Evolutionary conservation across 164 flowering plant genomes (phyloP).

Genomic region (Chimonanthus praecox): DNA sequence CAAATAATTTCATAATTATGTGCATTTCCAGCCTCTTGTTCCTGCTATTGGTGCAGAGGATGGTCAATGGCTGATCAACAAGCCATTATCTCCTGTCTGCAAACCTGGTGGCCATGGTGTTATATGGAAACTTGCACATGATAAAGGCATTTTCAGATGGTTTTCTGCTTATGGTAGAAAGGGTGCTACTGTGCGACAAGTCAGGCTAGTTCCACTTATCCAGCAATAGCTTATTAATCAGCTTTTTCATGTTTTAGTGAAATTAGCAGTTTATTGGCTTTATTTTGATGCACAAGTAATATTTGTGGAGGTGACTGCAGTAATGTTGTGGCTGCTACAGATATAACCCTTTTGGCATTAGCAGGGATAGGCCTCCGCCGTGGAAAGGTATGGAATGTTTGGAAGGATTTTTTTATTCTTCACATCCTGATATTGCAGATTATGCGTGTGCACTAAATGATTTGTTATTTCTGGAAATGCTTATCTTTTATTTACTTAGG

Average conservation of each 20-base stretch:
- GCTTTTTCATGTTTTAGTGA: not conserved
- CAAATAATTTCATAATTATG: conserved; percentile 9
- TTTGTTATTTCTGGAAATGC: too few species aligned
- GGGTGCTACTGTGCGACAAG: conserved; percentile 93
- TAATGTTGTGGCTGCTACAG: conserved; percentile 97
- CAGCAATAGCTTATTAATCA: not conserved
- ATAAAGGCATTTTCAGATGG: conserved; percentile 84
- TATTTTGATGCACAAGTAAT: conserved; percentile 1
- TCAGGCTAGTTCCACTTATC: conserved; percentile 47
- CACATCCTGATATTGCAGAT: too few species aligned
- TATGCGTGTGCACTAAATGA: too few species aligned
- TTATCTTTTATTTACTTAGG: too few species aligned
- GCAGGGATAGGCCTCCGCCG: conserved; percentile 87
- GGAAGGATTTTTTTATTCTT: not conserved
- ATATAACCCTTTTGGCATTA: conserved; percentile 82
- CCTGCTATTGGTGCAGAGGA: conserved; percentile 83
- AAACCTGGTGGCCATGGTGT: conserved; percentile 99
- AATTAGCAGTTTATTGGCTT: not conserved
- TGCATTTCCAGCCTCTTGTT: conserved; percentile 80
- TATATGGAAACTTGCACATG: conserved; percentile 94
- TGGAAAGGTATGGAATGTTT: conserved; percentile 46
- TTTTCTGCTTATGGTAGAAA: conserved; percentile 73
- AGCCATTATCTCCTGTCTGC: conserved; percentile 69
- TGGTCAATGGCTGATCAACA: conserved; percentile 69
- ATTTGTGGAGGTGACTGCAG: conserved; percentile 43